These are phyloP conservation scores for Salvia rosmarinus DNA, from an alignment of 257 asterid species.

Conservation along the genomic window DNA sequence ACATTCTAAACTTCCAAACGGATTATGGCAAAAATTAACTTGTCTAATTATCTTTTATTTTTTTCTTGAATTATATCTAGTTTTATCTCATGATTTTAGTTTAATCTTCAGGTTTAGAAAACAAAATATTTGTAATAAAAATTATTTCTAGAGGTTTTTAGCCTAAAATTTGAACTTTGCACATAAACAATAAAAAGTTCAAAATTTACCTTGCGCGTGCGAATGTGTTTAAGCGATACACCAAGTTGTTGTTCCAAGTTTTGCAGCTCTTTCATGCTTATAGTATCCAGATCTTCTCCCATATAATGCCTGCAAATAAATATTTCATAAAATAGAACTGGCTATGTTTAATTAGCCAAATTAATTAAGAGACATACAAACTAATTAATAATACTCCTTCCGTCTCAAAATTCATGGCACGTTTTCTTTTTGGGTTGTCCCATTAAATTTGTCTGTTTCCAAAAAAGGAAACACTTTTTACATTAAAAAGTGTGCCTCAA, in stretches of 20 bases:
- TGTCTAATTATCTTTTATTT: background rate
- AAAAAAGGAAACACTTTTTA: too few relatives aligned
- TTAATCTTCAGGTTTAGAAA: too few relatives aligned
- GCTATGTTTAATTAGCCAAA: background rate
- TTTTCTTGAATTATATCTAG: background rate
- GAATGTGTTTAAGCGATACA: slow-evolving; percentile 71
- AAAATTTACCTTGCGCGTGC: slow-evolving; percentile 67
- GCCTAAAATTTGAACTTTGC: too few relatives aligned
- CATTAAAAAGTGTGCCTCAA: too few relatives aligned
- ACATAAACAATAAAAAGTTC: background rate
- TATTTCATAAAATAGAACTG: background rate
- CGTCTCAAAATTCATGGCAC: too few relatives aligned
- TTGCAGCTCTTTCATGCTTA: slow-evolving; percentile 79
- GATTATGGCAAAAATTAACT: too few relatives aligned
- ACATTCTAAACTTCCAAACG: too few relatives aligned
- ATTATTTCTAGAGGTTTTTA: too few relatives aligned
- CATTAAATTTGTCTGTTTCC: too few relatives aligned
- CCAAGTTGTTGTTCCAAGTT: slow-evolving; percentile 85
- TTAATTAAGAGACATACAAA: background rate
- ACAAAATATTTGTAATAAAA: too few relatives aligned
- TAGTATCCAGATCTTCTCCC: slow-evolving; percentile 70
- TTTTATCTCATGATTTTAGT: too few relatives aligned
- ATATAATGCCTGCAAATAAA: slow-evolving; percentile 62
- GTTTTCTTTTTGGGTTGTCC: too few relatives aligned
- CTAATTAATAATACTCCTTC: background rate